Evolutionary conservation across 2,329 filamentous ascomycete species (phyloP).

Genomic region (Diaporthe eres): DNA sequence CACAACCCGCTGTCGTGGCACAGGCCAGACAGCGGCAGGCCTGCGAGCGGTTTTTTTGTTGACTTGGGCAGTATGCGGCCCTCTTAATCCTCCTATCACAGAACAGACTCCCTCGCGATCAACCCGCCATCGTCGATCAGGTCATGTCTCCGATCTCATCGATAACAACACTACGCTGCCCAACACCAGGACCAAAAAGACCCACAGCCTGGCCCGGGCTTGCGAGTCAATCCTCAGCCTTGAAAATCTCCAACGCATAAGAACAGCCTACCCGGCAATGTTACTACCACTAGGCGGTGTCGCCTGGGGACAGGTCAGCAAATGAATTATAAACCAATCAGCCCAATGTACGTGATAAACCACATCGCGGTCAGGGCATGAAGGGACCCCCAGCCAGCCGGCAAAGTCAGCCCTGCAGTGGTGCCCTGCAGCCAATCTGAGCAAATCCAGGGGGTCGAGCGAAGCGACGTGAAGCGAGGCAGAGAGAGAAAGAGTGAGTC

Average conservation of each 20-base stretch:
- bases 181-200: neutral
- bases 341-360: neutral
- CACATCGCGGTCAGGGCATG: neutral
- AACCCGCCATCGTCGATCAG: slow-evolving; percentile 26
- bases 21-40: slow-evolving; percentile 33
- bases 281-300: slow-evolving; percentile 20
- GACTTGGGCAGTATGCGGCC: neutral
- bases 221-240: slow-evolving; percentile 29
- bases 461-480: slow-evolving; percentile 4
- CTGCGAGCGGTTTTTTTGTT: slow-evolving; percentile 5
- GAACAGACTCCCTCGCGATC: neutral
- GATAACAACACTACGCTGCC: neutral
- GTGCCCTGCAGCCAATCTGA: neutral
- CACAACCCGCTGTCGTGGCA: slow-evolving; percentile 22
- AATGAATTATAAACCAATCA: neutral
- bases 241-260: slow-evolving; percentile 26
- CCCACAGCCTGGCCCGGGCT: neutral
- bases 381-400: neutral
- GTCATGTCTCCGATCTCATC: slow-evolving; percentile 21
- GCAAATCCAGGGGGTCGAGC: neutral
- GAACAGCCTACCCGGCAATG: slow-evolving; percentile 10
- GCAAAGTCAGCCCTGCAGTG: slow-evolving; percentile 9
- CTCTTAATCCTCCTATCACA: slow-evolving; percentile 15
- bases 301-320: neutral
- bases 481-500: neutral